Evolutionary conservation across 75 land plant species (phyloP).

Genomic region (Cunninghamia lanceolata): DNA sequence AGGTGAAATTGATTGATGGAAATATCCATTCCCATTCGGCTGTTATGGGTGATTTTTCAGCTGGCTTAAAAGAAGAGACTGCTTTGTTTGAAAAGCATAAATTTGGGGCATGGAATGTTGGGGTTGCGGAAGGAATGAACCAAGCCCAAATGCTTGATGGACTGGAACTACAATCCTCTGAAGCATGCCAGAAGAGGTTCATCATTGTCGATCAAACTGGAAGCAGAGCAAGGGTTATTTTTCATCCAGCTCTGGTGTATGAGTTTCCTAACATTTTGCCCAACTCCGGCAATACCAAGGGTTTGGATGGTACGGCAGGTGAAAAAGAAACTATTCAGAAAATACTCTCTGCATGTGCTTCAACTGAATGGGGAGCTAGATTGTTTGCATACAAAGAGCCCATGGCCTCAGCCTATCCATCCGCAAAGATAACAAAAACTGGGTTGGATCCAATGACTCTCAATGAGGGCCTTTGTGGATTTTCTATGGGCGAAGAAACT

Average conservation of each 20-base stretch:
- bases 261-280: constrained; percentile 13
- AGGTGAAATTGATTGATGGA: constrained; percentile 13
- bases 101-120: neutral
- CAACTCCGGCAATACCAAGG: neutral
- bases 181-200: constrained; percentile 44
- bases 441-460: neutral
- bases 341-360: constrained; percentile 6
- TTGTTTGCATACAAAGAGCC: neutral
- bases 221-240: constrained; percentile 45
- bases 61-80: constrained; percentile 4
- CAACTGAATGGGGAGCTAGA: neutral
- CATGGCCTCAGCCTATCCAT: neutral
- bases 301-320: neutral
- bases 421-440: neutral
- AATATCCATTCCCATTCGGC: constrained; percentile 6
- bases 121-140: neutral
- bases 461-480: neutral
- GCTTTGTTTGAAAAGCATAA: neutral
- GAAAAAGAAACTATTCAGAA: constrained; percentile 11
- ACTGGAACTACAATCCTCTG: constrained; percentile 44
- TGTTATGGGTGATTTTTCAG: constrained; percentile 10
- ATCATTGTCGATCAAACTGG: constrained; percentile 66
- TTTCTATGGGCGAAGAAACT: neutral
- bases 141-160: constrained; percentile 13
- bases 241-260: constrained; percentile 36